These are phyloP conservation scores for Venturia oleaginea DNA, from an alignment of 2,329 filamentous ascomycete genomes.

Conservation along the genomic window DNA sequence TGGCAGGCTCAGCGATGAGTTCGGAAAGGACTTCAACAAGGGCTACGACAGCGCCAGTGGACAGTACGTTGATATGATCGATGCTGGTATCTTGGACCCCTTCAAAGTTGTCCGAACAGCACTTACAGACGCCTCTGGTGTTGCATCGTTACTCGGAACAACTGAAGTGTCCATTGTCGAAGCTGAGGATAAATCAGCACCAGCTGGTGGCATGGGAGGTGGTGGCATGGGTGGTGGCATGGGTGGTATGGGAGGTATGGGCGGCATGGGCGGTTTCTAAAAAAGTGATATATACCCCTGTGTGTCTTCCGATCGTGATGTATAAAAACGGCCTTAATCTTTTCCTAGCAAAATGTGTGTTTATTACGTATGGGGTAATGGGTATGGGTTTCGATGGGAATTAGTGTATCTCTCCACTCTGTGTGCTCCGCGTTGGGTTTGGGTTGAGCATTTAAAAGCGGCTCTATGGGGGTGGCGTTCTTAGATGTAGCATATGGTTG, in stretches of 20 bases:
- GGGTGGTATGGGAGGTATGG: conserved; percentile 58
- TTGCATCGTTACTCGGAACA: conserved; percentile 92
- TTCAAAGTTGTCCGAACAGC: conserved; percentile 99
- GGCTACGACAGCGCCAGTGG: conserved; percentile 94
- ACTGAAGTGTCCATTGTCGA: conserved; percentile 98
- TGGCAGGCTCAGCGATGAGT: conserved; percentile 96
- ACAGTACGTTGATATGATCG: conserved; percentile 98
- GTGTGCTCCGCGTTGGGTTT: background rate
- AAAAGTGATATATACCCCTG: background rate
- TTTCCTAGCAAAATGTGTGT: background rate
- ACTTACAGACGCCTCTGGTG: conserved; percentile 87
- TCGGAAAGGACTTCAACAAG: conserved; percentile 87
- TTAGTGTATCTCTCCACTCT: background rate
- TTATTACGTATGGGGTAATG: background rate
- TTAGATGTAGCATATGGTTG: background rate
- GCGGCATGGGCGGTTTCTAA: conserved; percentile 34
- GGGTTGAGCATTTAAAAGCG: background rate
- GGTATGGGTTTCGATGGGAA: background rate
- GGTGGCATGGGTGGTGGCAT: conserved; percentile 42
- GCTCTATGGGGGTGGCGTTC: background rate
- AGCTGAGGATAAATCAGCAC: conserved; percentile 74
- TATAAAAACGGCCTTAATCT: background rate
- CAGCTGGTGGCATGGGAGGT: conserved; percentile 33
- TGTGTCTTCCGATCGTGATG: background rate
- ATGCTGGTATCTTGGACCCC: conserved; percentile 91